Evolutionary conservation across 129 eudicot species (phyloP).

Genomic region (Ambrosia artemisiifolia): DNA sequence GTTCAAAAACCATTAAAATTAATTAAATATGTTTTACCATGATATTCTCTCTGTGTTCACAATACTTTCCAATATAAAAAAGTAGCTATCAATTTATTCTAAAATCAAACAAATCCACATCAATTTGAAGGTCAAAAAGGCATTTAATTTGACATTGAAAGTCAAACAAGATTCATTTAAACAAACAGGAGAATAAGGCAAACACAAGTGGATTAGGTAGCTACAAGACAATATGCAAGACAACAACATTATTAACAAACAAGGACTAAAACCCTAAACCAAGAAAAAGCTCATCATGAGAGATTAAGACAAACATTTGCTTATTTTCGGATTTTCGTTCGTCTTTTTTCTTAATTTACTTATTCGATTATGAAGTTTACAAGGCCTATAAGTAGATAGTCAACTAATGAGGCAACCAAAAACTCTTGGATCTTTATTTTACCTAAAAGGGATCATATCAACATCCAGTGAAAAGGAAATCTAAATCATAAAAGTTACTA

Average conservation of each 20-base stretch:
- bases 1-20: not conserved
- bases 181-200: constrained; percentile 16
- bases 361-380: constrained; percentile 15
- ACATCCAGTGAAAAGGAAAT: constrained; percentile 17
- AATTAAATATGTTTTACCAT: not conserved
- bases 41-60: not conserved
- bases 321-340: constrained; percentile 8
- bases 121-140: constrained; percentile 14
- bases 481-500: constrained; percentile 24
- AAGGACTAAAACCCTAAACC: constrained; percentile 25
- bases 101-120: constrained; percentile 13
- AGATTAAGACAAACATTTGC: constrained; percentile 19
- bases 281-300: constrained; percentile 24
- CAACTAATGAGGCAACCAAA: constrained; percentile 40
- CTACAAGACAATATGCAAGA: constrained; percentile 29
- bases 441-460: constrained; percentile 12
- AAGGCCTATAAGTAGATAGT: constrained; percentile 15
- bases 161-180: constrained; percentile 25
- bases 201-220: constrained; percentile 22
- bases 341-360: constrained; percentile 28
- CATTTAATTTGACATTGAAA: constrained; percentile 15
- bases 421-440: constrained; percentile 28
- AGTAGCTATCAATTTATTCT: constrained; percentile 6
- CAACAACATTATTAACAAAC: constrained; percentile 25
- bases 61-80: not conserved